Evolutionary conservation across 1,284 basidiomycete species (phyloP), one percentile per base, ranked within the genome.

Genomic region (Schizophyllum commune): DNA sequence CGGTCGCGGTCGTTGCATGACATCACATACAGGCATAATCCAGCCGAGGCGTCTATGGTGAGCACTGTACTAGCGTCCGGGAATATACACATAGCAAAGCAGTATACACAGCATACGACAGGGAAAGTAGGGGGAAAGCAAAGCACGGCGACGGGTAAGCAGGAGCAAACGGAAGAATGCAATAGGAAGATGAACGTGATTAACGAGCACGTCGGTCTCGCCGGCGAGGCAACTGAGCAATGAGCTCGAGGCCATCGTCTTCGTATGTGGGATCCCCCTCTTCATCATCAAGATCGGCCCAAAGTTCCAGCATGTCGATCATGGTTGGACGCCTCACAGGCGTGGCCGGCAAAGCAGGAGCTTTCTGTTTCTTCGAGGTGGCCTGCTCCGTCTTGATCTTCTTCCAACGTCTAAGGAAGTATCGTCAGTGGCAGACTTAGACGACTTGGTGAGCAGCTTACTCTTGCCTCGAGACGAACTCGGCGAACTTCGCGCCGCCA

Each of bases 391-490:
- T 13, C 17, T 47, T 47, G 13, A 47, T 17, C 39, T 47, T 47
- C 39, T 47, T 47, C 39, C 39, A 47, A 13, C 39, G 39, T 17
- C 39, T 47, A 8, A 3, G 13, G 39, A 47, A 13, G 39, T 27
- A 27, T 9, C 39, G 39, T 47, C 39, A 47, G 39, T 4, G 39
- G 17, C 9, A 47, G 39, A 47, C 8, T 47, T 11, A 17, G 13
- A 47, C 3, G 39, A 61, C 62, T 57, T 27, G 56, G 32, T 3
- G 56, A 11, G 22, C 33, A 5, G 69, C 77, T 66, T 66, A 83
- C 83, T 75, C 72, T 68, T 78, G 73, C 61, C 83, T 75, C 51
- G 63, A 67, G 22, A 66, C 67, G 77, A 81, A 82, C 55, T 85
- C 83, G 22, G 68, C 64, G 52, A 72, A 69, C 63, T 72, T 79